phyloP scores from a whole-genome alignment of 2,329 filamentous ascomycete genomes.

The Sporothrix dimorphospora region DNA sequence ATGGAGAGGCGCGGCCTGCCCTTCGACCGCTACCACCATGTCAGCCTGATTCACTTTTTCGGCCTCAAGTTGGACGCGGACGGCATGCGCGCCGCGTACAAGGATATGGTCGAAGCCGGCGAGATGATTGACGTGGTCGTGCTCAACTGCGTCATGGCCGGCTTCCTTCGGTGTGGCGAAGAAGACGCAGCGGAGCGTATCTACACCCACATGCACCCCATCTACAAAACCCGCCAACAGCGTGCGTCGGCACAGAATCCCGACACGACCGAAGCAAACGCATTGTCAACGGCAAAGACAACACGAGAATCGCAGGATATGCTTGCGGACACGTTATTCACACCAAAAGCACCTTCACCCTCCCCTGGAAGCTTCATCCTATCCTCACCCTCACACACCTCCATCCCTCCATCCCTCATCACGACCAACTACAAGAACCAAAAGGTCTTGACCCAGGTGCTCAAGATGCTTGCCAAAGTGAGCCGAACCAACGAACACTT shows the following conservation, averaged over 20 bases:
- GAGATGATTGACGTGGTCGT: conserved; percentile 87
- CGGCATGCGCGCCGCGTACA: conserved; percentile 76
- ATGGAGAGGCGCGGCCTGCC: conserved; percentile 70
- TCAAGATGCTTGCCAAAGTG: conserved; percentile 62
- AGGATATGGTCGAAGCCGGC: conserved; percentile 78
- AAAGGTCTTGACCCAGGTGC: conserved; percentile 55
- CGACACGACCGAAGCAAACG: not conserved
- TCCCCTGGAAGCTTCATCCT: not conserved
- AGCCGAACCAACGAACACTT: conserved; percentile 61
- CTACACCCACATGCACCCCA: conserved; percentile 79
- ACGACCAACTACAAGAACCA: conserved; percentile 48
- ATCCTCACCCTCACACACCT: not conserved
- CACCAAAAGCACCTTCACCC: not conserved
- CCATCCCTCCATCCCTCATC: not conserved
- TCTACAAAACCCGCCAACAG: conserved; percentile 44
- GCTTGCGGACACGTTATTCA: too few relatives aligned
- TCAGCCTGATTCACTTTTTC: conserved; percentile 81
- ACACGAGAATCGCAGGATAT: not conserved
- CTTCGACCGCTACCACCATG: conserved; percentile 78
- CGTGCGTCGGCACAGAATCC: not conserved
- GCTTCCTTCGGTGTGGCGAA: conserved; percentile 77
- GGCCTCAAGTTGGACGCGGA: conserved; percentile 74
- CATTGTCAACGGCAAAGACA: not conserved
- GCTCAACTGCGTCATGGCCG: conserved; percentile 82
- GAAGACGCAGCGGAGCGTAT: conserved; percentile 75